These are phyloP conservation scores for Aspergillus latus DNA, from an alignment of 2,329 filamentous ascomycete genomes.

Conservation along the genomic window DNA sequence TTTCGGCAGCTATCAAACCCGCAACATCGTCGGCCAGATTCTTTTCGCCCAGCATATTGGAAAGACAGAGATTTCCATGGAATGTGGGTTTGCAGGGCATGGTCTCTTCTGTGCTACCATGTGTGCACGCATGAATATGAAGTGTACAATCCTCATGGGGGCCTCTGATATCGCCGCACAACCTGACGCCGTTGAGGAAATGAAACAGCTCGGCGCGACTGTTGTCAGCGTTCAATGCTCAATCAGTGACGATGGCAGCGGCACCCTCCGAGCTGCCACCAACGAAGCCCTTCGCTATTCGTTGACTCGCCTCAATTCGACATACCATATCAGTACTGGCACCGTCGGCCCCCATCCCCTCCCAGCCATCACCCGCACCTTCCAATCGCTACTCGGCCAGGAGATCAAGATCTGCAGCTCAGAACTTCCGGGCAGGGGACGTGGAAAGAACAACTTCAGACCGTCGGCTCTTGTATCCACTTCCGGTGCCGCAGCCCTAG, in stretches of 20 bases:
- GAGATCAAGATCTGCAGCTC: constrained; percentile 89
- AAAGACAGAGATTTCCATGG: constrained; percentile 94
- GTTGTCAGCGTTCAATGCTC: constrained; percentile 68
- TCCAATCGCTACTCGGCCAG: constrained; percentile 91
- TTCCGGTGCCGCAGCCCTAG: constrained; percentile 87
- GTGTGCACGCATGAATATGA: constrained; percentile 95
- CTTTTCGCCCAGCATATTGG: constrained; percentile 82
- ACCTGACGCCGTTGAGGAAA: constrained; percentile 92
- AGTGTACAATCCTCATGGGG: constrained; percentile 97
- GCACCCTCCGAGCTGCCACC: constrained; percentile 77
- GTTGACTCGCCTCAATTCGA: constrained; percentile 84
- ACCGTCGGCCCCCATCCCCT: constrained; percentile 95
- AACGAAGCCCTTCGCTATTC: constrained; percentile 90
- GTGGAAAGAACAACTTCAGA: constrained; percentile 66
- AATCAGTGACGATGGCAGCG: constrained; percentile 66
- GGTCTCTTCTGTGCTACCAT: constrained; percentile 95
- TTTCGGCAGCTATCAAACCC: constrained; percentile 97
- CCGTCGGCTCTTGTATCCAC: constrained; percentile 79
- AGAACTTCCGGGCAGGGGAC: constrained; percentile 63
- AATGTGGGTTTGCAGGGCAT: constrained; percentile 94
- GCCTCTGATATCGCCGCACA: constrained; percentile 91
- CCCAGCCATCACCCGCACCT: constrained; percentile 94
- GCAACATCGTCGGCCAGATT: constrained; percentile 91
- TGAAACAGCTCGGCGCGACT: constrained; percentile 86
- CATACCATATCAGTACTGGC: constrained; percentile 94